Evolutionary conservation across 1,284 basidiomycete genomes (phyloP), one percentile per base, ranked within the genome.

Genomic region (Anthracocystis panici-leucophaei): DNA sequence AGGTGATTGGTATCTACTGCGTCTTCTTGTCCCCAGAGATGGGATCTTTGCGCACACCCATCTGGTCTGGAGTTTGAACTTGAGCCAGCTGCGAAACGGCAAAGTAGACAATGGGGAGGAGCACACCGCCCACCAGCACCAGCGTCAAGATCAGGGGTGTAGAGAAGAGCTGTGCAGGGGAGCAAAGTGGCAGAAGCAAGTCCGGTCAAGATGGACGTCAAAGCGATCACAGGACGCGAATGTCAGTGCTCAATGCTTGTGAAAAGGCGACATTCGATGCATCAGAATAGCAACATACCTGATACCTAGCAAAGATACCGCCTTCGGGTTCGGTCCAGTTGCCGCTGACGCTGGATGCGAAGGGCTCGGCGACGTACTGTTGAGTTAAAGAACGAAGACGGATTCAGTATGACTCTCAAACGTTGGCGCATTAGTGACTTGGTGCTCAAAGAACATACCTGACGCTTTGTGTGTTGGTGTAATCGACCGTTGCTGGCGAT

Each of bases 1-100:
- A 27, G 27, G 27, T 27, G 27, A 7, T 16, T 59, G 66, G 52
- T 59, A 65, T 66, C 61, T 70, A 77, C 59, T 73, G 65, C 25
- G 54, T 52, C 75, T 77, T 77, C 54, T 73, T 77, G 56, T 72
- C 69, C 57, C 65, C 69, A 16, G 65, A 66, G 60, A 77, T 70
- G 48, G 75, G 65, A 21, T 73, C 70, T 38, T 77, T 77, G 35
- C 70, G 62, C 3, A 73, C 69, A 42, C 75, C 75, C 59, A 77
- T 77, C 70, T 77, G 75, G 46, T 77, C 75, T 10, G 75, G 75
- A 20, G 64, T 65, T 57, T 77, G 69, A 1, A 77, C 57, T 33
- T 73, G 61, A 25, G 75, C 75, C 50, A 77, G 62, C 63, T 73
- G 75, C n/a, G 56, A 51, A 12, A 73, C 72, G 31, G 75, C 75